Percentiles rank a stretch among this genome's conserved stretches.
These are phyloP conservation scores for Ophiostoma ips DNA, from an alignment of 2,329 filamentous ascomycete genomes.

Conservation along the genomic window DNA sequence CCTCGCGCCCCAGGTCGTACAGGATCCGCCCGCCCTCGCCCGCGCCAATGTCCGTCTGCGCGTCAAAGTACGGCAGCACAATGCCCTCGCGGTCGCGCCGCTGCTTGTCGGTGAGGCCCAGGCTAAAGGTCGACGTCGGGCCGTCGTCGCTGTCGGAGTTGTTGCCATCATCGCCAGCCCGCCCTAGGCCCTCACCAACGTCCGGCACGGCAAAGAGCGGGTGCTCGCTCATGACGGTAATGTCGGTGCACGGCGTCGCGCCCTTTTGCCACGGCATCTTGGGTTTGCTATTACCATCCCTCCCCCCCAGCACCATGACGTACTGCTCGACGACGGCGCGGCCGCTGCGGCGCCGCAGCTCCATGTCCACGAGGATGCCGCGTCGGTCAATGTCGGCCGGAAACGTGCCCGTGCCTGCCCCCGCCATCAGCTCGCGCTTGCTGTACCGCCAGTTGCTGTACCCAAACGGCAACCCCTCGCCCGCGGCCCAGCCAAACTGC, in stretches of 20 bases:
- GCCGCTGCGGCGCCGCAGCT: constrained; percentile 73
- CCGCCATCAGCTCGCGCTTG: constrained; percentile 1
- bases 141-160: constrained; percentile 20
- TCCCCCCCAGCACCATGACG: constrained; percentile 27
- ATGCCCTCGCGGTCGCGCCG: constrained; percentile 74
- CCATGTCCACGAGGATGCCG: constrained; percentile 67
- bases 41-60: constrained; percentile 63
- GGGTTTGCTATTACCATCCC: not conserved
- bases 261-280: constrained; percentile 6
- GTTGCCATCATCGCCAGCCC: constrained; percentile 20
- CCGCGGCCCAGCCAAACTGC: constrained; percentile 63
- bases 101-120: constrained; percentile 85
- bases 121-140: constrained; percentile 65
- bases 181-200: constrained; percentile 14
- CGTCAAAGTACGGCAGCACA: constrained; percentile 91
- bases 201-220: constrained; percentile 45
- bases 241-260: constrained; percentile 17
- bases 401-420: constrained; percentile 16
- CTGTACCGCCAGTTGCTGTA: constrained; percentile 29
- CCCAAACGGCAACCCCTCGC: constrained; percentile 66
- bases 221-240: constrained; percentile 62
- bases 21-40: constrained; percentile 86
- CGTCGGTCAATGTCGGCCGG: constrained; percentile 15
- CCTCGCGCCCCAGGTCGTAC: constrained; percentile 93
- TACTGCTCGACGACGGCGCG: constrained; percentile 59